Percentiles rank a stretch among this genome's conserved stretches.
These are phyloP conservation scores for Backusella tarrabulga DNA, from an alignment of 192 early-diverging fungal genomes.

Conservation along the genomic window DNA sequence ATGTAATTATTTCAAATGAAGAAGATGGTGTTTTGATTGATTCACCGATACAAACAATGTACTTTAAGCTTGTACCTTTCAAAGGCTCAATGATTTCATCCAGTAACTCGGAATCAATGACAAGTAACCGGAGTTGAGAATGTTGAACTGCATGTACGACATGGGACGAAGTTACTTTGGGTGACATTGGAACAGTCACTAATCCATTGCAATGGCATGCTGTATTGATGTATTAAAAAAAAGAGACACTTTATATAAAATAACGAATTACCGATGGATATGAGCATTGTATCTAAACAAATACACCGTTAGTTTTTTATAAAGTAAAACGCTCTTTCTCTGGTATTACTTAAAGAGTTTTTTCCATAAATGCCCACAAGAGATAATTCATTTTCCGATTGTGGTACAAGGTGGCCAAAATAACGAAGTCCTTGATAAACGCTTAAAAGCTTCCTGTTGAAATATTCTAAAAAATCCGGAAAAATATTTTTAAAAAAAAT, in stretches of 20 bases:
- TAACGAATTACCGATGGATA: conserved; percentile 1
- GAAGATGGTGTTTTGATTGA: neutral
- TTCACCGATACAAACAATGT: conserved; percentile 24
- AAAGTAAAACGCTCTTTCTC: neutral
- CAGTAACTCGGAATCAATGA: neutral
- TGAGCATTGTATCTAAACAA: conserved; percentile 7
- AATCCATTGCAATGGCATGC: conserved; percentile 19
- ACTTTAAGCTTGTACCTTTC: conserved; percentile 15
- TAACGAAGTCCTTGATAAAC: conserved; percentile 14
- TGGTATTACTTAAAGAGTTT: conserved; percentile 39
- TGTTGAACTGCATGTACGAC: conserved; percentile 11
- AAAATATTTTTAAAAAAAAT: neutral
- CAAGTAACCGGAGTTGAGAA: conserved; percentile 7
- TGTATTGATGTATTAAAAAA: neutral
- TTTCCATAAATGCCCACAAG: conserved; percentile 35
- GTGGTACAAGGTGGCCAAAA: conserved; percentile 19
- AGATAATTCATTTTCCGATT: conserved; percentile 27
- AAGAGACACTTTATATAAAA: neutral
- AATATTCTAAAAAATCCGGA: neutral
- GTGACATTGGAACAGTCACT: conserved; percentile 25
- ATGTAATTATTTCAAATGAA: conserved; percentile 14
- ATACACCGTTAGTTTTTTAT: neutral
- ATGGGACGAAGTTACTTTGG: conserved; percentile 15
- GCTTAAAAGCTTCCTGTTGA: neutral
- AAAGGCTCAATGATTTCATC: conserved; percentile 6